phyloP scores from a whole-genome alignment of 305 asterid species.

The Fraxinus latifolia region DNA sequence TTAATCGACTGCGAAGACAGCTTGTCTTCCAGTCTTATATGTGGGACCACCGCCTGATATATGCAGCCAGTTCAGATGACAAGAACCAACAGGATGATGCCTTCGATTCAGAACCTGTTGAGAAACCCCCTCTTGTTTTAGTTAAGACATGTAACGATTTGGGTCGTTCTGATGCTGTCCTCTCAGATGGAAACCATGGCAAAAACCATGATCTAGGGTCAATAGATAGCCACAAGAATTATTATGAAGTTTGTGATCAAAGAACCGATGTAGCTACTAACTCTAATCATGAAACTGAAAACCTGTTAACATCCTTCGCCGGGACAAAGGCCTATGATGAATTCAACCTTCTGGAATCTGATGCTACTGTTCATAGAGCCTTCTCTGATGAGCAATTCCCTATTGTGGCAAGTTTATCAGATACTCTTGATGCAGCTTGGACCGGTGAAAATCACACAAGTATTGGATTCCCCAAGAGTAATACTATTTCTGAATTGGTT shows the following conservation, averaged over 20 bases:
- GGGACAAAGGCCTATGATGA: conserved; percentile 36
- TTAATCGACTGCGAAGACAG: conserved; percentile 77
- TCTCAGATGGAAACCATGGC: conserved; percentile 35
- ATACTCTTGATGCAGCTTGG: conserved; percentile 94
- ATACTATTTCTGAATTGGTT: conserved; percentile 36
- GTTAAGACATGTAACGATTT: conserved; percentile 30
- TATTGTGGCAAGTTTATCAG: conserved; percentile 50
- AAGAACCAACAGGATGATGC: conserved; percentile 34
- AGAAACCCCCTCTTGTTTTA: conserved; percentile 34
- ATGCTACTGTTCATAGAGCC: conserved; percentile 42
- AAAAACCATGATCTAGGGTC: conserved; percentile 35
- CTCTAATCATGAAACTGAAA: conserved; percentile 31
- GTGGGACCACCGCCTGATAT: conserved; percentile 87
- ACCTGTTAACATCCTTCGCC: conserved; percentile 26
- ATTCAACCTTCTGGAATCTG: conserved; percentile 41
- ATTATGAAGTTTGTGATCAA: conserved; percentile 31
- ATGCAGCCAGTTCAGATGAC: conserved; percentile 52
- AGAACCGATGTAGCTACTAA: conserved; percentile 27
- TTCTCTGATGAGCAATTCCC: conserved; percentile 69
- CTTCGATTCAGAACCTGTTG: conserved; percentile 35
- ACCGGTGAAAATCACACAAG: conserved; percentile 64
- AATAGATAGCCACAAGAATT: conserved; percentile 25
- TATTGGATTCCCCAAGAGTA: conserved; percentile 37
- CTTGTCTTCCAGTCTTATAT: conserved; percentile 73
- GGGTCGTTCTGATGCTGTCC: conserved; percentile 27